Base-by-base conservation (phyloP, 2,329 filamentous ascomycete species). In the Coniochaeta ligniaria region DNA sequence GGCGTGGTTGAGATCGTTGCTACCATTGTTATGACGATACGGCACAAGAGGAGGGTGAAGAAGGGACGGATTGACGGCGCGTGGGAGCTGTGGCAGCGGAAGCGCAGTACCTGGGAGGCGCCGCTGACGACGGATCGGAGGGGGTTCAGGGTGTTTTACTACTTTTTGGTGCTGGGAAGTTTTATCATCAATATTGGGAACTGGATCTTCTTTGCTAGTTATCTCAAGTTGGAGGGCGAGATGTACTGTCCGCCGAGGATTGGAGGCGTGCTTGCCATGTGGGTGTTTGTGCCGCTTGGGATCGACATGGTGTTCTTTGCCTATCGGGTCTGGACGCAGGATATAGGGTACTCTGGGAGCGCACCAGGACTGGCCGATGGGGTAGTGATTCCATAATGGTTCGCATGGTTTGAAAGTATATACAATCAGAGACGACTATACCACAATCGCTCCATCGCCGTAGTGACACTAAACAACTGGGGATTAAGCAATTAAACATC, bases 401-500 rank as follows among this genome's bases (percentile, higher is more conserved):
- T 6, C 11, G 20, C 20, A 11, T 8, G 43, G 6, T 12, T 17
- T 2, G 20, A 16, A 26, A 6, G 12, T 12, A 24, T 20, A 26
- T 9, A 6, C 2, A 47, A 9, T 7, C 11, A 12, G 43, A 20
- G 43, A 26, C 12, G 11, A 26, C 3, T 26, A 11, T 47, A 47
- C 12, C 38, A 16, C 38, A 9, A 47, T 47, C 9, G 22, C 22
- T 47, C 9, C 22, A 17, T 47, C 43, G 12, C 22, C 6, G 43
- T 41, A 6, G 38, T 41, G 16, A 41, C 11, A 41, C 38, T 41
- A 9, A 47, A 24, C 4, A 26, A 20, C 9, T 12, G 26, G n/a
- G n/a, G n/a, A n/a, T n/a, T 26, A 47, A 36, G 26, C 6, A 47
- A 9, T 66, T 35, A 26, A 35, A 24, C 61, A 62, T 9, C 63